phyloP scores from a whole-genome alignment of 345 rosid genomes.

The Capsella bursapastoris region DNA sequence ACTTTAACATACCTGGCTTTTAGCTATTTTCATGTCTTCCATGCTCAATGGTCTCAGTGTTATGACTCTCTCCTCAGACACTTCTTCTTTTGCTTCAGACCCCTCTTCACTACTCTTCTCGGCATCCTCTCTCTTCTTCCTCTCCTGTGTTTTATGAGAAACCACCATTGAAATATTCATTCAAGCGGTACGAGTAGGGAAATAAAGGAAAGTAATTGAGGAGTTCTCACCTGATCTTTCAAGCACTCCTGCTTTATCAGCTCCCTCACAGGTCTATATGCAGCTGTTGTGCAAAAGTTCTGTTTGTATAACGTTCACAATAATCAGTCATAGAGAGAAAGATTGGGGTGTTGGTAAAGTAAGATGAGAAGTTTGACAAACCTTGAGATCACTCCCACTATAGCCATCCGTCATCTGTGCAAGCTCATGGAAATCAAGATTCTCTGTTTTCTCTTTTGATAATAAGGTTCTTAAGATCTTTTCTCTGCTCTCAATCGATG shows the following conservation, averaged over 20 bases:
- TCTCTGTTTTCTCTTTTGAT: constrained; percentile 80
- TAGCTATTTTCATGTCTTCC: constrained; percentile 96
- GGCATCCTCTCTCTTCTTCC: constrained; percentile 60
- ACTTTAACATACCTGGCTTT: constrained; percentile 66
- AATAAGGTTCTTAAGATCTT: constrained; percentile 84
- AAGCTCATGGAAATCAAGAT: constrained; percentile 84
- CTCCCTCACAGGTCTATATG: constrained; percentile 95
- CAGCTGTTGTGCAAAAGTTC: constrained; percentile 94
- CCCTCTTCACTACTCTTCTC: constrained; percentile 53
- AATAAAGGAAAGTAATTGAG: not conserved
- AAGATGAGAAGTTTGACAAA: constrained; percentile 43
- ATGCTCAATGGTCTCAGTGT: constrained; percentile 74
- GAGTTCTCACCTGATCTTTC: constrained; percentile 66
- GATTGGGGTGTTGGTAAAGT: not conserved
- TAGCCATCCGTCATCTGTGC: constrained; percentile 93
- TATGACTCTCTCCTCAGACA: constrained; percentile 60
- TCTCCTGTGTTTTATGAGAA: constrained; percentile 26
- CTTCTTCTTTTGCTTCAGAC: constrained; percentile 55
- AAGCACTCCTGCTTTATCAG: constrained; percentile 78
- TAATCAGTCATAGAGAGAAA: constrained; percentile 23
- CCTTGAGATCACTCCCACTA: constrained; percentile 99
- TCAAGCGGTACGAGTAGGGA: not conserved
- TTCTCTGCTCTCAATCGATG: constrained; percentile 82
- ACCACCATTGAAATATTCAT: constrained; percentile 9
- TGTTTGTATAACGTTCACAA: constrained; percentile 49